Evolutionary conservation across 2,329 filamentous ascomycete genomes (phyloP), one percentile per base, ranked within the genome.

Genomic region (Cytospora leucostoma): DNA sequence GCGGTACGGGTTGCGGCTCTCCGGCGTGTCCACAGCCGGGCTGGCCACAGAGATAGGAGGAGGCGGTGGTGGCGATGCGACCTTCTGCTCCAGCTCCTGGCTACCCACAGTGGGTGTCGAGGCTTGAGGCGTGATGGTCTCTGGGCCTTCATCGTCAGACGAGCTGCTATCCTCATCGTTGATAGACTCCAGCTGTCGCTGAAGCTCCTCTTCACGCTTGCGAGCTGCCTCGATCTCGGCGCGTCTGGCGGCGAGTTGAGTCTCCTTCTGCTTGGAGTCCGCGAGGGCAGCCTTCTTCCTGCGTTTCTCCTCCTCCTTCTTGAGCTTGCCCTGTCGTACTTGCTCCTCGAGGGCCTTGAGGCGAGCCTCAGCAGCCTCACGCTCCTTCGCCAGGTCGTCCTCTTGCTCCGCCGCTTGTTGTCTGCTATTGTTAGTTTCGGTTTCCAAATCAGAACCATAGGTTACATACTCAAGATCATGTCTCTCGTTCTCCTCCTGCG

Each of bases 1-100:
- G 80, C 94, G 92, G 80, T 96, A 99, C 3, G 95, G 95, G 73
- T 98, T 98, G 75, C 91, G 94, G 71, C 92, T 97, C 76, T 96
- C 91, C 2, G 84, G 82, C 27, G 55, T 51, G 68, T 92, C 88
- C 7, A 82, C 78, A 3, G 83, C 80, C 53, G 85, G 81, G 63
- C 83, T 82, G 38, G 81, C 80, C 19, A 84, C 78, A 34, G 77
- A 72, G n/a, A 79, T 76, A 3, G 82, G 77, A 51, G 83, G 54
- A 51, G 83, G 54, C 17, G 40, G 38, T 80, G 37, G 63, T 5
- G 67, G 69, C 10, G 84, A 79, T 38, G 83, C 80, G 34, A 78
- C 70, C 71, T 80, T 80, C 64, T 76, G 78, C 71, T 87, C 84
- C 11, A 81, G 72, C 70, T 87, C 84, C 66, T 84, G 83, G 69